Percentiles rank a stretch among this genome's conserved stretches.
These are phyloP conservation scores for Exophiala sp. DNA, from an alignment of 2,329 filamentous ascomycete species.

Conservation along the genomic window DNA sequence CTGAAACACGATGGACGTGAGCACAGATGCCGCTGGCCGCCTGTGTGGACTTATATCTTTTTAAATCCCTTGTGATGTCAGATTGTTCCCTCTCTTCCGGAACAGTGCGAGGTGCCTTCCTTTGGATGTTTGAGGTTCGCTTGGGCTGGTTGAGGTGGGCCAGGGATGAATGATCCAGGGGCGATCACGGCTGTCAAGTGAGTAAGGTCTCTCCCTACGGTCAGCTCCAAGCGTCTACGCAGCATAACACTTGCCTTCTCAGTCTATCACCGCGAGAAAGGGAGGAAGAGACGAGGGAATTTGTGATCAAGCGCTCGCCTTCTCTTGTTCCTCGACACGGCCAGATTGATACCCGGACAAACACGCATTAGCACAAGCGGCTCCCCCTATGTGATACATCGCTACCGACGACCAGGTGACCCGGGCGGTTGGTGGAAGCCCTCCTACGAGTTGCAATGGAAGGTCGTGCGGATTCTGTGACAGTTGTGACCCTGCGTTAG, in stretches of 20 bases:
- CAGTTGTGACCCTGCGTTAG: slow-evolving; percentile 12
- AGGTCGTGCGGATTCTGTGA: slow-evolving; percentile 16
- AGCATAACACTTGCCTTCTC: slow-evolving; percentile 7
- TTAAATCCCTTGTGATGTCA: slow-evolving; percentile 13
- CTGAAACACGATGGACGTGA: slow-evolving; percentile 14
- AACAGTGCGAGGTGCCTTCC: not conserved
- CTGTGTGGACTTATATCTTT: slow-evolving; percentile 1
- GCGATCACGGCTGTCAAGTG: slow-evolving; percentile 4
- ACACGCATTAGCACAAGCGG: not conserved
- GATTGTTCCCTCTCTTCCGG: slow-evolving; percentile 11
- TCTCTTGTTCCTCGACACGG: not conserved
- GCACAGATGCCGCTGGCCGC: slow-evolving; percentile 11
- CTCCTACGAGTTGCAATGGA: slow-evolving; percentile 10
- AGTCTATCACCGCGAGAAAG: not conserved
- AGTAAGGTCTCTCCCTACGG: not conserved
- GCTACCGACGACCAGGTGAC: slow-evolving; percentile 2
- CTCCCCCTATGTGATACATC: not conserved
- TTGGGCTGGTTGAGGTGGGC: not conserved
- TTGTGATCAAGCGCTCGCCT: not conserved
- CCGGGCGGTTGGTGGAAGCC: slow-evolving; percentile 5
- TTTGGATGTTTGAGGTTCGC: not conserved
- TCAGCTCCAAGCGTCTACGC: slow-evolving; percentile 3
- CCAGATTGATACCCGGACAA: not conserved
- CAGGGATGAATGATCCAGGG: not conserved
- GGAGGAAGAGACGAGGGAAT: slow-evolving; percentile 15